Evolutionary conservation across 2,329 filamentous ascomycete genomes (phyloP).

Genomic region (Lachnellula willkommii): DNA sequence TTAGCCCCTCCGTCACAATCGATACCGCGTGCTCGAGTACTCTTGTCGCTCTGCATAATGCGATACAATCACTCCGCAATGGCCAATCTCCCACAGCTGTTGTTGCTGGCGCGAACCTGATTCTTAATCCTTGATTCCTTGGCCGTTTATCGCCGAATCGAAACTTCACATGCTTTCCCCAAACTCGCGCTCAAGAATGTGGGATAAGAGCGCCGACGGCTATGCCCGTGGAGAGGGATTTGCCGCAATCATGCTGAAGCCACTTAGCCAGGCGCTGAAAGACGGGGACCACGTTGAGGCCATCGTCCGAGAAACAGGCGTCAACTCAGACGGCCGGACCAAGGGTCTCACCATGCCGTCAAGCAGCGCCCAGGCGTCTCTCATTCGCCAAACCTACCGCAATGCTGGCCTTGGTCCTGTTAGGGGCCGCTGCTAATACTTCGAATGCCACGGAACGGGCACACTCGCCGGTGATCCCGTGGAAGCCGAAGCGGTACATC

Average conservation of each 20-base stretch:
- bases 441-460: constrained; percentile 23
- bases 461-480: constrained; percentile 23
- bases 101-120: constrained; percentile 15
- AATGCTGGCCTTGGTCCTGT: constrained; percentile 37
- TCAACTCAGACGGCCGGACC: constrained; percentile 47
- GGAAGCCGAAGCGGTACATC: constrained; percentile 7
- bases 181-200: constrained; percentile 36
- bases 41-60: too few species aligned
- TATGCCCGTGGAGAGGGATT: constrained; percentile 45
- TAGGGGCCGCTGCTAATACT: constrained; percentile 13
- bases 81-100: constrained; percentile 7
- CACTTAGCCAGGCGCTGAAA: constrained; percentile 42
- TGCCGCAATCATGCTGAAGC: constrained; percentile 54
- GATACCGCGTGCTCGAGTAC: too few species aligned
- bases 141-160: constrained; percentile 2
- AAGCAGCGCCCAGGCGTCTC: constrained; percentile 26
- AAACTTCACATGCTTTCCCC: constrained; percentile 37
- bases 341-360: constrained; percentile 52
- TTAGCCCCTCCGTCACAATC: too few species aligned
- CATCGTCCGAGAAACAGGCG: constrained; percentile 41
- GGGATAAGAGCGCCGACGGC: constrained; percentile 16
- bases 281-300: constrained; percentile 54
- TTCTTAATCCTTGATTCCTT: constrained; percentile 8
- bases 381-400: constrained; percentile 41
- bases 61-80: too few species aligned